Base-by-base conservation (phyloP, 495 filamentous ascomycete species). In the Penicillium bialowiezense region DNA sequence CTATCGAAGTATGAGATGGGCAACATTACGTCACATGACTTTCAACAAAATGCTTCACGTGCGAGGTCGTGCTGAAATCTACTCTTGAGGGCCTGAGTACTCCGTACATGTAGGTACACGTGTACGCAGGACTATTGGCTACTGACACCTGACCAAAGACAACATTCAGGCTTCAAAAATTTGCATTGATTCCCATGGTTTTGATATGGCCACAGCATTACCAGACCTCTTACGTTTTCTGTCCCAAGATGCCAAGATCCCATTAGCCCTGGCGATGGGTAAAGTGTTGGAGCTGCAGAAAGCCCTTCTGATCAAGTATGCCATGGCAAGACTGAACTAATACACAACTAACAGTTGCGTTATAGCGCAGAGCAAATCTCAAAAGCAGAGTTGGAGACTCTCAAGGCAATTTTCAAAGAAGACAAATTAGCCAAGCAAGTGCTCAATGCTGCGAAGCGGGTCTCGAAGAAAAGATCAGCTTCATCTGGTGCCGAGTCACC, bases 141-240 rank as follows among this genome's bases (percentile, higher is more conserved):
- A n/a, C n/a, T n/a, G n/a, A n/a, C n/a, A n/a, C n/a, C n/a, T n/a
- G n/a, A n/a, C n/a, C n/a, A n/a, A n/a, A n/a, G n/a, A n/a, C n/a
- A n/a, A n/a, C n/a, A n/a, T n/a, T n/a, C n/a, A n/a, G n/a, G n/a
- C n/a, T n/a, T n/a, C n/a, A n/a, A n/a, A n/a, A n/a, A n/a, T n/a
- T n/a, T n/a, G n/a, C n/a, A n/a, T n/a, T n/a, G n/a, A n/a, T n/a
- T n/a, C n/a, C n/a, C n/a, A n/a, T n/a, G n/a, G n/a, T n/a, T n/a
- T 32, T n/a, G 35, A 18, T 10, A 70, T 70, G 67, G 54, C 64
- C 4, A 33, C 55, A 10, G 23, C 49, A 40, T 70, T 90, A 10
- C 84, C 88, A 62, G 72, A 81, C 37, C 72, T 92, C n/a, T 72
- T 92, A 35, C 85, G 88, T 39, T 86, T 93, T 42, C 76, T 92